phyloP scores from a whole-genome alignment of 345 rosid species.

The Citrus hindsii region DNA sequence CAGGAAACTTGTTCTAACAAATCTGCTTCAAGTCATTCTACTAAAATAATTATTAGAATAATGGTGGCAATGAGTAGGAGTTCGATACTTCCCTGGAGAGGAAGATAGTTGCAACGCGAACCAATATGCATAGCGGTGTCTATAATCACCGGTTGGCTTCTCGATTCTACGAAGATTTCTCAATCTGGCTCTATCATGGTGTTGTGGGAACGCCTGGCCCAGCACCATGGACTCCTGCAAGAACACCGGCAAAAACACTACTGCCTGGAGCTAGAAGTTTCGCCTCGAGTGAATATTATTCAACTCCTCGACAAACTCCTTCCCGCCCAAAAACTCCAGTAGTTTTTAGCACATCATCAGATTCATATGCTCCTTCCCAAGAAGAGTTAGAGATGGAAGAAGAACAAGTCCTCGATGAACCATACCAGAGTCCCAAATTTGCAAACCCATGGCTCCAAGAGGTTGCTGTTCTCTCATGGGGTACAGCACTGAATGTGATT shows the following conservation, averaged over 20 bases:
- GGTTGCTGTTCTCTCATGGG: slow-evolving; percentile 45
- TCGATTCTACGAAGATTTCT: slow-evolving; percentile 57
- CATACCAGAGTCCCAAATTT: slow-evolving; percentile 41
- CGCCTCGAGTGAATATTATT: slow-evolving; percentile 21
- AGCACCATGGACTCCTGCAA: slow-evolving; percentile 59
- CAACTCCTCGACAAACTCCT: slow-evolving; percentile 28
- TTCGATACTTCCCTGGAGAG: slow-evolving; percentile 52
- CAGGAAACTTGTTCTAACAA: too few relatives aligned
- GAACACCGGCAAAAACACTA: slow-evolving; percentile 39
- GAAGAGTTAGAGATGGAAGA: slow-evolving; percentile 37
- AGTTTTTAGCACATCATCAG: slow-evolving; percentile 19
- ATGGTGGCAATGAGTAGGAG: slow-evolving; percentile 34
- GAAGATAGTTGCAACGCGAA: slow-evolving; percentile 32
- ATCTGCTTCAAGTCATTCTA: too few relatives aligned
- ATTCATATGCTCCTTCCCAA: slow-evolving; percentile 27
- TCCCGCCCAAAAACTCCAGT: slow-evolving; percentile 28
- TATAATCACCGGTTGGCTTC: slow-evolving; percentile 52
- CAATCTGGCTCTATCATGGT: slow-evolving; percentile 55
- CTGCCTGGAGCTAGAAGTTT: slow-evolving; percentile 24
- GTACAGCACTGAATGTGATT: slow-evolving; percentile 41
- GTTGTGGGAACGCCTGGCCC: slow-evolving; percentile 45
- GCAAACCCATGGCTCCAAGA: slow-evolving; percentile 65
- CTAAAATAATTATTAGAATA: background rate
- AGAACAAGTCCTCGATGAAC: slow-evolving; percentile 37
- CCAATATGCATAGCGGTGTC: slow-evolving; percentile 30